Evolutionary conservation across 179 eudicot genomes (phyloP).

Genomic region (Corrigiola litoralis): DNA sequence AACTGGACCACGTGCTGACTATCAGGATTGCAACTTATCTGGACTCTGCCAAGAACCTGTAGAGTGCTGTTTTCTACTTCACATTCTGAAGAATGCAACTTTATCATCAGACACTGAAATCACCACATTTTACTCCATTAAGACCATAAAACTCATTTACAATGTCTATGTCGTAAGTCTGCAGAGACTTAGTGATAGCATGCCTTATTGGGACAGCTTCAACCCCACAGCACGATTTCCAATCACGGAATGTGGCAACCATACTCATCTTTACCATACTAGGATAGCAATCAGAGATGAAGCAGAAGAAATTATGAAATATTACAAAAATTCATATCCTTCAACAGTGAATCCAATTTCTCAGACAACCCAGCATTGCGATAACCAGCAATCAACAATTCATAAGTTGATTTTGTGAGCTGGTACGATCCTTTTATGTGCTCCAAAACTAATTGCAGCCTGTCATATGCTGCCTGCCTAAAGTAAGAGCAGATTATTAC

Average conservation of each 20-base stretch:
- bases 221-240: too few species aligned
- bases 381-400: slow-evolving; percentile 43
- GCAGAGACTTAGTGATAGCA: too few species aligned
- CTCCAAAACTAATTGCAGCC: slow-evolving; percentile 42
- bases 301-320: not conserved
- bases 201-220: too few species aligned
- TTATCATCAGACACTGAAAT: too few species aligned
- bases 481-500: slow-evolving; percentile 40
- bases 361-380: slow-evolving; percentile 33
- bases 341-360: slow-evolving; percentile 20
- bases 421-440: slow-evolving; percentile 26
- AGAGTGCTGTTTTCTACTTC: not conserved
- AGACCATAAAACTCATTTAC: too few species aligned
- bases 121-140: too few species aligned
- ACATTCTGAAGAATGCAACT: not conserved
- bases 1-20: slow-evolving; percentile 2
- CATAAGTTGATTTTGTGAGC: slow-evolving; percentile 37
- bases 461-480: slow-evolving; percentile 43
- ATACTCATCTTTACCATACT: not conserved
- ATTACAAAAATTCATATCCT: not conserved
- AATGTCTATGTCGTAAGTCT: too few species aligned
- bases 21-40: not conserved
- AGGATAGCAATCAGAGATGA: not conserved
- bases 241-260: too few species aligned
- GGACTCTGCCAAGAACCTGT: not conserved